Conservation (phyloP, 306 rosid species). For the Cucurbita maxima region DNA sequence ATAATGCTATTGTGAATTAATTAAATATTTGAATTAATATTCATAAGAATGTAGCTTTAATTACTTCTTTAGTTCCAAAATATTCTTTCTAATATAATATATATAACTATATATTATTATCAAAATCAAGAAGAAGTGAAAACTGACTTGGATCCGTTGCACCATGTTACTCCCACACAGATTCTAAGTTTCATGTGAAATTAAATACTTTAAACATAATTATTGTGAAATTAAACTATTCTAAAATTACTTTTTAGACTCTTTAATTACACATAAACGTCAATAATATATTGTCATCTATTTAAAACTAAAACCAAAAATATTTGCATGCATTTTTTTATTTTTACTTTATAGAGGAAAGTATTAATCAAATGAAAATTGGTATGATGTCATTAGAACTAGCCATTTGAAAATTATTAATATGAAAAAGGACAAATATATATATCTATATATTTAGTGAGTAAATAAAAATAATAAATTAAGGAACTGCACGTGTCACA, state of each 20-base stretch:
- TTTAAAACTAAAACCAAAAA: too few species aligned
- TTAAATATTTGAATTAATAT: neutral
- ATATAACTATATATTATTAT: neutral
- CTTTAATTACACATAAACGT: too few species aligned
- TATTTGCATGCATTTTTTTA: too few species aligned
- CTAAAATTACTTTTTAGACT: too few species aligned
- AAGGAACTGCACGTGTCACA: neutral
- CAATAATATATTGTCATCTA: too few species aligned
- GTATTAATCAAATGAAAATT: too few species aligned
- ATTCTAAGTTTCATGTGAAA: neutral
- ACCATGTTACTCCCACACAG: neutral
- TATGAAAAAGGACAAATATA: neutral
- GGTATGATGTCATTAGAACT: neutral
- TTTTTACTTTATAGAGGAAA: too few species aligned
- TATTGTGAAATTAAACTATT: too few species aligned
- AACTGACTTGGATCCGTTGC: neutral
- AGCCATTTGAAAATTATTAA: neutral
- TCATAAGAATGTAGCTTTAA: neutral
- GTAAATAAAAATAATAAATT: neutral
- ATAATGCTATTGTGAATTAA: neutral
- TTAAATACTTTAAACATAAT: neutral
- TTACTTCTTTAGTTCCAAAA: neutral
- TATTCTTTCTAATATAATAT: neutral
- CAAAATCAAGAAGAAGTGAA: neutral
- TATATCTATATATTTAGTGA: neutral